Base-by-base conservation (phyloP, 768 basidiomycete species). In the Boletus rex-veris region DNA sequence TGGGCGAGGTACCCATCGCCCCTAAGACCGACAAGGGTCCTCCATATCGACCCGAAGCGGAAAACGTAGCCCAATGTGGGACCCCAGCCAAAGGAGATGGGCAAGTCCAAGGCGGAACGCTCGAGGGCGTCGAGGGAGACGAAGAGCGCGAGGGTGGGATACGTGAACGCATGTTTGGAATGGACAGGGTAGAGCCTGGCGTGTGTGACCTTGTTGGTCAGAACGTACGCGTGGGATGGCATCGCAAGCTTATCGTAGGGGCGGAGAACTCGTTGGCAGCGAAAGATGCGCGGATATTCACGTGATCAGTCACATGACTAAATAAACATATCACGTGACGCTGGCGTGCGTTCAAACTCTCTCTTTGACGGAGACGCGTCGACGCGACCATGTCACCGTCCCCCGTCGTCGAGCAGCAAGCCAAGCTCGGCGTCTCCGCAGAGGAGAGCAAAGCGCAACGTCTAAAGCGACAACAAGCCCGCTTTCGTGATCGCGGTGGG, bases 401-500 rank as follows among this genome's bases (percentile, higher is more conserved):
- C 3, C 39, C 48, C 30, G 35, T 61, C 10, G 55, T 31, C 47
- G 54, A 56, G 42, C 64, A 61, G 30, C 64, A 65, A 42, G 57
- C 58, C 48, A 58, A 65, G 45, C 66, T 67, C 0, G 63, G 58
- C 28, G 64, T 62, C 7, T 63, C 76, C 45, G 80, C 81, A 14
- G 79, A 83, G 47, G 83, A 82, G 48, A 88, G 86, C 62, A 76
- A 83, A 30, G 77, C 78, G 0, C 72, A 83, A 45, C 80, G 87
- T 41, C 63, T 81, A 15, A 76, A 85, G 62, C 78, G 85, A 39
- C 83, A 82, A 55, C 81, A 87, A 59, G 76, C 84, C 33, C 75
- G 86, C 24, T 84, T 86, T 67, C 78, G 86, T 49, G 84, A 87
- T 68, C 79, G 84, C 50, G 84, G 84, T 53, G 83, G 84, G 83